Conservation (phyloP, 352 stramenopile genomes). For the Phytophthora hybrid region DNA sequence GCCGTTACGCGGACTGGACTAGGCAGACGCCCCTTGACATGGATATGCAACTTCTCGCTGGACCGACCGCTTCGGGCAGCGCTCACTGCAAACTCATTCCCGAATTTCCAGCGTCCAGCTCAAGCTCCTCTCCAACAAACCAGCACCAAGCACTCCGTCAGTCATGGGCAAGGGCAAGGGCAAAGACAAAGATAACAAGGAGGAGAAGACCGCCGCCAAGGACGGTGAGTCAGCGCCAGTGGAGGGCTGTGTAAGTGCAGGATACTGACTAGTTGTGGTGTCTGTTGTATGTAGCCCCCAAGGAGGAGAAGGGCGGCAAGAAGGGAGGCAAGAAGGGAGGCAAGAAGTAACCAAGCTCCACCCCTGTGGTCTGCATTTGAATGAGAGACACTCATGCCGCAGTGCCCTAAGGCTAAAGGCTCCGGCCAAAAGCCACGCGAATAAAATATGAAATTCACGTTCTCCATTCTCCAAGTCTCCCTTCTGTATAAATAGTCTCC, state of each 20-base stretch:
- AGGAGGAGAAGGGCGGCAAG: slow-evolving; percentile 44
- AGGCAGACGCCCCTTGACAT: not conserved
- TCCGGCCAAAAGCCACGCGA: slow-evolving; percentile 12
- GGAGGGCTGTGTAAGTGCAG: not conserved
- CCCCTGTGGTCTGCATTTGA: slow-evolving; percentile 5
- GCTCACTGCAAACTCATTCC: slow-evolving; percentile 18
- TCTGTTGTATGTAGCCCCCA: slow-evolving; percentile 28
- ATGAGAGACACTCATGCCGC: slow-evolving; percentile 9
- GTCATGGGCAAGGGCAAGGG: slow-evolving; percentile 46
- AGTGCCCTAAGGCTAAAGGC: slow-evolving; percentile 14
- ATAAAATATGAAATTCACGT: slow-evolving; percentile 26
- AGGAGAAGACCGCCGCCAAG: slow-evolving; percentile 53
- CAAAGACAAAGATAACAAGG: slow-evolving; percentile 36
- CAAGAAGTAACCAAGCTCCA: slow-evolving; percentile 56
- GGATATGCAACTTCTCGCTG: not conserved
- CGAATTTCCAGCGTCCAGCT: slow-evolving; percentile 22
- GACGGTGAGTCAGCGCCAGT: slow-evolving; percentile 33
- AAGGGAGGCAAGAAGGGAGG: slow-evolving; percentile 61
- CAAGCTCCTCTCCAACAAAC: slow-evolving; percentile 21
- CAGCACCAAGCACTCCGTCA: slow-evolving; percentile 5
- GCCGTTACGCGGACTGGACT: slow-evolving; percentile 10
- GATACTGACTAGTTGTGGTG: slow-evolving; percentile 5
- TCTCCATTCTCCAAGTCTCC: no score
- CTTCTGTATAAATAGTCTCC: slow-evolving; percentile 20
- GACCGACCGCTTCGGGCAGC: not conserved